Base-by-base conservation (phyloP, 176 grass and related monocot genomes). In the Musa schizocarpa region DNA sequence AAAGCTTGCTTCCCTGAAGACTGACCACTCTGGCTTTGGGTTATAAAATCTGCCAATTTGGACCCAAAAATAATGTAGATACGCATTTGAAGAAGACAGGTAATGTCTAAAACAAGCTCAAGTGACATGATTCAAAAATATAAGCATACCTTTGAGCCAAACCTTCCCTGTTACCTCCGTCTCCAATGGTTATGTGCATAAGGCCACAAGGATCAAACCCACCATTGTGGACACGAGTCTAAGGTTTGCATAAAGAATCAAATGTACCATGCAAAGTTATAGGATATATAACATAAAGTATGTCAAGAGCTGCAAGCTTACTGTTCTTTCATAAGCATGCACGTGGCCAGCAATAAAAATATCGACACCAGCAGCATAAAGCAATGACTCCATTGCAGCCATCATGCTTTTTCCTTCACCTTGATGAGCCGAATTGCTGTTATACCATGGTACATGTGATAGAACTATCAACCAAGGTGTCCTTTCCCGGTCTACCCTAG, bases 1-100 rank as follows among this genome's bases (percentile, higher is more conserved):
- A 23, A 98, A 98, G 78, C 94, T 98, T 19, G 94, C 90, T 90
- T 98, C 94, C 57, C 90, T 85, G 79, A 98, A 98, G 25, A 93
- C 88, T 5, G 90, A 98, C 94, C 94, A 98, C n/a, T 67, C 75
- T 48, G 94, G 94, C 79, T 93, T 98, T 0, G 93, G 93, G 14
- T 93, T 76, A 52, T 13, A 65, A 63, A 85, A 98, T 82, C 94
- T 98, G 72, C 52, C 21, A 73, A 5, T 51, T 61, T 24, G 19
- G 21, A 84, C 19, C 29, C 62, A 54, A 62, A 53, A 53, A 16
- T 65, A 24, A 9, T 13, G 24, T 24, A 24, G 24, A 24, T 65
- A 65, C 5, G 13, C 48, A 17, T 5, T 56, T n/a, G 52, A 1
- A 7, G 52, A 6, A 7, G 22, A 68, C 23, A 51, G 9, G 50